These are phyloP conservation scores for Bruguiera parviflora DNA, from an alignment of 345 rosid species.

Conservation along the genomic window DNA sequence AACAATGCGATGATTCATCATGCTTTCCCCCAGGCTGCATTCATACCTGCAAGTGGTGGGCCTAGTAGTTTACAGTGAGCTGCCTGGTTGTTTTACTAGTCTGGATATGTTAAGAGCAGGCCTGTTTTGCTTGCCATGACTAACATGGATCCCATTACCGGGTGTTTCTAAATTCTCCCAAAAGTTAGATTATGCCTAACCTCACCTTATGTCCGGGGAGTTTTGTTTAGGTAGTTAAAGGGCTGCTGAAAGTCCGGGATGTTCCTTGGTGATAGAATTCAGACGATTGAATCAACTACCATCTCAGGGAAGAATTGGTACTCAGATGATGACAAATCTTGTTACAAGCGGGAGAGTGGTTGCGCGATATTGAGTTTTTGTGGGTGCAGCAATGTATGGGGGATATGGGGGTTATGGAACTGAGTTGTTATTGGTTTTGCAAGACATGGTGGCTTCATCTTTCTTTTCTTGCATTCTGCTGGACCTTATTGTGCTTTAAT, in stretches of 20 bases:
- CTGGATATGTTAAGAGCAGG: conserved; percentile 59
- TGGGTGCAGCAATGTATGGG: conserved; percentile 26
- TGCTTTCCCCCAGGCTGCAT: conserved; percentile 40
- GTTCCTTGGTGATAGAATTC: neutral
- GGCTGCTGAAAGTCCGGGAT: conserved; percentile 5
- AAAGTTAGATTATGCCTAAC: conserved; percentile 16
- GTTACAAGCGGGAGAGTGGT: conserved; percentile 4
- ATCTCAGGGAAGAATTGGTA: neutral
- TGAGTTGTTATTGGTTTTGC: conserved; percentile 1
- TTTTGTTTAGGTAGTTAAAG: conserved; percentile 16
- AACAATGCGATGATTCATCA: conserved; percentile 45
- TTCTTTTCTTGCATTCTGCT: neutral
- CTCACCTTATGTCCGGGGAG: neutral
- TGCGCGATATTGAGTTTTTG: conserved; percentile 12
- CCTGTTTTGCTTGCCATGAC: conserved; percentile 50
- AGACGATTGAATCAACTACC: conserved; percentile 4
- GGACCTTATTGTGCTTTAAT: no score
- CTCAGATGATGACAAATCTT: neutral
- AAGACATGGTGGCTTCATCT: neutral
- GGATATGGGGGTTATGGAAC: conserved; percentile 22
- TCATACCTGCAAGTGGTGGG: conserved; percentile 52
- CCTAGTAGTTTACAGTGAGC: conserved; percentile 44
- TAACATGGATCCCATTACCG: conserved; percentile 39
- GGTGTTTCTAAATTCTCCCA: conserved; percentile 30
- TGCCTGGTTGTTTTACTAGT: conserved; percentile 14